These are phyloP conservation scores for Hypoxylon sp. DNA, from an alignment of 2,329 filamentous ascomycete genomes.

Conservation along the genomic window DNA sequence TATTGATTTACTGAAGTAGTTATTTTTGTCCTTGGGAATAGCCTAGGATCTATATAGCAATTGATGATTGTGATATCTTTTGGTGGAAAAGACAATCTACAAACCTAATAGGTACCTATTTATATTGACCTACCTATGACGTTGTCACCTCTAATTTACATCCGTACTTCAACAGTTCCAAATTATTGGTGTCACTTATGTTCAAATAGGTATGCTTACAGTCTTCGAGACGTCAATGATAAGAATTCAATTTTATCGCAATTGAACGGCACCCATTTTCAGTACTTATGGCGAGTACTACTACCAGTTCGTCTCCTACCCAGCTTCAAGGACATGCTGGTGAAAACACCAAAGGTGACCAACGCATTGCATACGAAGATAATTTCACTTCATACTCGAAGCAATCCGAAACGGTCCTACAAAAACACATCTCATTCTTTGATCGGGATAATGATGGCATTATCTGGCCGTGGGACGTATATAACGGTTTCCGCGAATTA, in stretches of 20 bases:
- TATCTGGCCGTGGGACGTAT: constrained; percentile 59
- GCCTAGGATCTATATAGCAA: not conserved
- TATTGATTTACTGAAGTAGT: not conserved
- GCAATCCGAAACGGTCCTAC: constrained; percentile 47
- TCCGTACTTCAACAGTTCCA: constrained; percentile 16
- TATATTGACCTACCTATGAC: constrained; percentile 30
- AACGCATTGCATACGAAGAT: not conserved
- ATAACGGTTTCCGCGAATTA: constrained; percentile 57
- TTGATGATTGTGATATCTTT: constrained; percentile 2
- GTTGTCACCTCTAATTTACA: constrained; percentile 26
- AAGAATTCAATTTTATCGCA: not conserved
- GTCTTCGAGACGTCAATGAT: not conserved
- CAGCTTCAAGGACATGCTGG: not conserved
- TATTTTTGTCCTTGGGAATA: not conserved
- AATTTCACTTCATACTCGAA: constrained; percentile 2
- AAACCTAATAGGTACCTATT: not conserved
- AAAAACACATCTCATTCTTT: constrained; percentile 61
- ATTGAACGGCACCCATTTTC: not conserved
- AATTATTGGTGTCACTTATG: not conserved
- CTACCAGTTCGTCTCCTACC: constrained; percentile 12
- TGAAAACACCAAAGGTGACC: not conserved
- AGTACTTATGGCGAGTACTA: constrained; percentile 19
- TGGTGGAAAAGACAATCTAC: not conserved
- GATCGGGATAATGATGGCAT: constrained; percentile 59
- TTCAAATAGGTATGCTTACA: constrained; percentile 1